Percentiles rank a stretch among this genome's conserved stretches.
phyloP scores from a whole-genome alignment of 495 filamentous ascomycete genomes.

The Pyronema omphalodes region DNA sequence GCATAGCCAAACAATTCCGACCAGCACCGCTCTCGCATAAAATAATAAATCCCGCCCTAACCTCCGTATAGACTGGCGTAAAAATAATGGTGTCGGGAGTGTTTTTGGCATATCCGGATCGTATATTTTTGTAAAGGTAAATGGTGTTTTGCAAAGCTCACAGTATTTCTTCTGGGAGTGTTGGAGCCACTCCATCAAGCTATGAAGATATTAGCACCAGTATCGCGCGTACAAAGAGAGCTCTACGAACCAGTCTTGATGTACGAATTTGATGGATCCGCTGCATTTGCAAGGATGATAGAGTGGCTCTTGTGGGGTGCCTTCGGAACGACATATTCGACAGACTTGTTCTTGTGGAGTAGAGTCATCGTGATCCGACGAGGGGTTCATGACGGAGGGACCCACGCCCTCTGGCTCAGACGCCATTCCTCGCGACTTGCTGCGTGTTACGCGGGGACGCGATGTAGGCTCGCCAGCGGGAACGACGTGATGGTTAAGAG shows the following conservation, averaged over 20 bases:
- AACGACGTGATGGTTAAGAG: neutral
- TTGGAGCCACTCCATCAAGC: conserved; percentile 87
- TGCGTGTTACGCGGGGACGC: conserved; percentile 17
- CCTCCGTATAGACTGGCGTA: conserved; percentile 56
- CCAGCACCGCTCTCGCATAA: conserved; percentile 59
- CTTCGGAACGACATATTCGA: conserved; percentile 87
- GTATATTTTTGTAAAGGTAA: conserved; percentile 95
- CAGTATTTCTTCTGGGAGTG: conserved; percentile 99
- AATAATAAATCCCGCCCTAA: conserved; percentile 47
- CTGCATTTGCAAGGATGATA: conserved; percentile 98
- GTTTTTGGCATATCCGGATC: conserved; percentile 73
- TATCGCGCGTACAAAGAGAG: neutral
- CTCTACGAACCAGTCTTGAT: conserved; percentile 54
- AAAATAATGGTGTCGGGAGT: conserved; percentile 61
- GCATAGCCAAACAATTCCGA: conserved; percentile 71
- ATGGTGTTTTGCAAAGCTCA: conserved; percentile 95
- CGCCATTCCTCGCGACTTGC: conserved; percentile 4
- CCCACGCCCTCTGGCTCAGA: conserved; percentile 8
- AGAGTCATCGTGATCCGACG: conserved; percentile 14
- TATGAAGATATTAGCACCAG: conserved; percentile 9
- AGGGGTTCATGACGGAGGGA: conserved; percentile 21
- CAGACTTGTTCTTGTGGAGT: conserved; percentile 44
- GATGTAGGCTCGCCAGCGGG: neutral
- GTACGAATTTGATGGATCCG: conserved; percentile 94
- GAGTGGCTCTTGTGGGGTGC: conserved; percentile 61